Evolutionary conservation across 805 yeast genomes (phyloP).

Genomic region (Wickerhamia fluorescens): DNA sequence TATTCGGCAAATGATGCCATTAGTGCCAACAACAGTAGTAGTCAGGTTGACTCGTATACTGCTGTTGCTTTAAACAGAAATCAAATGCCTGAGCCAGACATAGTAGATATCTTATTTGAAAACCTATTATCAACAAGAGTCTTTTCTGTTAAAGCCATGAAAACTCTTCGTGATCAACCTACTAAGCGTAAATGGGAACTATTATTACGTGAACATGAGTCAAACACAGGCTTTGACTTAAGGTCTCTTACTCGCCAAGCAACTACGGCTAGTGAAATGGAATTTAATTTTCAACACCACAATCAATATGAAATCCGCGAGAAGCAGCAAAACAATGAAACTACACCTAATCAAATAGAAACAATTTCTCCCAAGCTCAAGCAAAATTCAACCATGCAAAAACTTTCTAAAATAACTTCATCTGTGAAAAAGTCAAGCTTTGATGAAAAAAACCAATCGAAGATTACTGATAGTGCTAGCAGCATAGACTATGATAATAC

Average conservation of each 20-base stretch:
- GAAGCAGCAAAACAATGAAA: neutral
- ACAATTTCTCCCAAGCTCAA: constrained; percentile 2
- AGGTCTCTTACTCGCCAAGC: constrained; percentile 12
- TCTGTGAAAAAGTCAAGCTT: constrained; percentile 2
- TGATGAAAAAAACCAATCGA: constrained; percentile 7
- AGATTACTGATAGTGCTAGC: constrained; percentile 5
- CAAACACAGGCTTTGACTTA: constrained; percentile 30
- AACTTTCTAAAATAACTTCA: constrained; percentile 6
- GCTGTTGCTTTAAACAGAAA: constrained; percentile 23
- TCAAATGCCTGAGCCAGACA: constrained; percentile 27
- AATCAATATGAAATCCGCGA: neutral
- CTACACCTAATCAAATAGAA: too few species aligned
- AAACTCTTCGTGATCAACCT: constrained; percentile 24
- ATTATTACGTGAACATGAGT: constrained; percentile 33
- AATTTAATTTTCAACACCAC: neutral
- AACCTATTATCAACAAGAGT: constrained; percentile 29
- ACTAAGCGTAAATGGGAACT: constrained; percentile 38
- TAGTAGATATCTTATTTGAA: constrained; percentile 36
- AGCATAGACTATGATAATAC: constrained; percentile 8
- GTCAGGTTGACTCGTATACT: too few species aligned
- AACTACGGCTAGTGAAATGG: neutral
- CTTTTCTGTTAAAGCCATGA: constrained; percentile 28
- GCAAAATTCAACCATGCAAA: constrained; percentile 6
- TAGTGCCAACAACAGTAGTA: too few species aligned
- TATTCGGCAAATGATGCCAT: too few species aligned